Evolutionary conservation across 108 stramenopile species (phyloP).

Genomic region (Skeletonema grethae): DNA sequence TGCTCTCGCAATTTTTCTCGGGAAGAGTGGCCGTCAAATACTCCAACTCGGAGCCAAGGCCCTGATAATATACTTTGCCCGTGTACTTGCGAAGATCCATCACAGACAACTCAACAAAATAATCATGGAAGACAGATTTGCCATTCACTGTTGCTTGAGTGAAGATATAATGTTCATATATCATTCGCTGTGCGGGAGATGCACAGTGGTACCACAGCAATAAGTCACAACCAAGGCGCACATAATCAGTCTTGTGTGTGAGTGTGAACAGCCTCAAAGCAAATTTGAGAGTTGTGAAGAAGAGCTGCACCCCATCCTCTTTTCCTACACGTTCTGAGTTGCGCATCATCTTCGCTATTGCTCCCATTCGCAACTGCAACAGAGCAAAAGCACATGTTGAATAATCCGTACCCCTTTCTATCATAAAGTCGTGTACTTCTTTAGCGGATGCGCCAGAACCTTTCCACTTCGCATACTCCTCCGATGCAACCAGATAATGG

Average conservation of each 20-base stretch:
- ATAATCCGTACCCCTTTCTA: conserved; percentile 8
- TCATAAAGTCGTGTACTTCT: too few species aligned
- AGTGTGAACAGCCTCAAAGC: conserved; percentile 9
- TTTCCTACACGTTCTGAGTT: conserved; percentile 7
- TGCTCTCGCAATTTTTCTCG: too few species aligned
- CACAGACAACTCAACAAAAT: not conserved
- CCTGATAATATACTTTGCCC: too few species aligned
- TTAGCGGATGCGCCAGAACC: too few species aligned
- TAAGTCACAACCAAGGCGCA: conserved; percentile 9
- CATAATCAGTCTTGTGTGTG: conserved; percentile 10
- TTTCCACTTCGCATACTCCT: too few species aligned
- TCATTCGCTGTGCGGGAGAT: conserved; percentile 10
- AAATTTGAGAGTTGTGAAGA: conserved; percentile 12
- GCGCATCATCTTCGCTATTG: conserved; percentile 7
- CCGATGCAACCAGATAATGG: too few species aligned
- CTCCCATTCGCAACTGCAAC: conserved; percentile 12
- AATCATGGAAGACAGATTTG: conserved; percentile 6
- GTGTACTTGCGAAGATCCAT: not conserved
- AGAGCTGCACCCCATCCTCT: not conserved
- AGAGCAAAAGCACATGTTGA: conserved; percentile 11
- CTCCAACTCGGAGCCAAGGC: too few species aligned
- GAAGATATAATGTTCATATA: conserved; percentile 18
- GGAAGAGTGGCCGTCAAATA: too few species aligned
- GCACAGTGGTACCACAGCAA: conserved; percentile 13
- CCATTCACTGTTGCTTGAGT: conserved; percentile 10